These are phyloP conservation scores for Agaricales sp. DNA, from an alignment of 1,284 basidiomycete species.

Conservation along the genomic window DNA sequence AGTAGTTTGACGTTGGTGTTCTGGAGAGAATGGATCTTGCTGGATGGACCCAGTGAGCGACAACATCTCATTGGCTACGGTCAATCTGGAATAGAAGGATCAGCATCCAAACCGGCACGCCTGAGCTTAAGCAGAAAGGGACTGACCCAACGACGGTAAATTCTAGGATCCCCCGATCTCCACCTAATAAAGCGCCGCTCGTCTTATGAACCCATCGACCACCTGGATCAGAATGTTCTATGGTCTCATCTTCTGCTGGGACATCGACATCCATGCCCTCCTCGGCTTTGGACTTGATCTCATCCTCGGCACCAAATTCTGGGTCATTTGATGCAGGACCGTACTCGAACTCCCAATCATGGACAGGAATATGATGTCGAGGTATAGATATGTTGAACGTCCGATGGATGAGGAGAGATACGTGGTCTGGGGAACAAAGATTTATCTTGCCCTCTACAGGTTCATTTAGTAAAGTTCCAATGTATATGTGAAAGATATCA, in stretches of 20 bases:
- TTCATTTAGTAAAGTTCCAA: conserved; percentile 10
- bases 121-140: conserved; percentile 1
- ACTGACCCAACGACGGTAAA: conserved; percentile 90
- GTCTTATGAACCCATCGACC: conserved; percentile 79
- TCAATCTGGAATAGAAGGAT: conserved; percentile 47
- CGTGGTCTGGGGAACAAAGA: conserved; percentile 88
- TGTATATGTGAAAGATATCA: no score
- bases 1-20: conserved; percentile 28
- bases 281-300: conserved; percentile 10
- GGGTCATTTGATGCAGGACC: conserved; percentile 70
- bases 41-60: conserved; percentile 89
- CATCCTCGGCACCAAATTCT: conserved; percentile 43
- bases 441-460: conserved; percentile 74
- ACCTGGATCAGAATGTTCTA: conserved; percentile 28
- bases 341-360: conserved; percentile 83
- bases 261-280: background rate
- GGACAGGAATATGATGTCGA: conserved; percentile 78
- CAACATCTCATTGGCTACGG: conserved; percentile 91
- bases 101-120: background rate
- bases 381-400: conserved; percentile 98
- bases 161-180: conserved; percentile 54
- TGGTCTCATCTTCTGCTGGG: conserved; percentile 13
- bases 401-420: conserved; percentile 86
- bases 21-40: conserved; percentile 70
- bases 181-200: conserved; percentile 69